Percentiles rank a stretch among this genome's conserved stretches.
These are phyloP conservation scores for Iberis amara DNA, from an alignment of 441 rosid species.

Conservation along the genomic window DNA sequence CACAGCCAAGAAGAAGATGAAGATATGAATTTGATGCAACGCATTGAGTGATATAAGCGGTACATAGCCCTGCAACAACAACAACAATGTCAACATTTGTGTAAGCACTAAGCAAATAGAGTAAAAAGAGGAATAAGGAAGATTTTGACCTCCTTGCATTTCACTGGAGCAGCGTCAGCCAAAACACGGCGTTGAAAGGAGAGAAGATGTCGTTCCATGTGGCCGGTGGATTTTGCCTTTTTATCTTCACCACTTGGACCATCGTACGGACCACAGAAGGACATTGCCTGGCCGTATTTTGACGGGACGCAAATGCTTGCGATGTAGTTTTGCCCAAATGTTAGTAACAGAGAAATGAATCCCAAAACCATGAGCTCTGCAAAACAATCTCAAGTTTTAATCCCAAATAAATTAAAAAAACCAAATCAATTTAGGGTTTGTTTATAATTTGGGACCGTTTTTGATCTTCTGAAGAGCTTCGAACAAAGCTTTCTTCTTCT, in stretches of 20 bases:
- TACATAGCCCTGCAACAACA: conserved; percentile 40
- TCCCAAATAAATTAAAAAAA: background rate
- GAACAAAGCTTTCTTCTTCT: conserved; percentile 51
- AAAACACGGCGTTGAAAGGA: conserved; percentile 47
- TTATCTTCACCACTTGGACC: conserved; percentile 22
- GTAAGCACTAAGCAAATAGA: background rate
- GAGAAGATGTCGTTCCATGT: conserved; percentile 22
- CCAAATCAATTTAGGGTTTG: background rate
- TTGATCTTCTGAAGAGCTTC: conserved; percentile 90
- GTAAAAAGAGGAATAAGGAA: background rate
- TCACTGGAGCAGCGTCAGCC: conserved; percentile 29
- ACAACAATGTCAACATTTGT: background rate
- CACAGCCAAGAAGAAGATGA: conserved; percentile 86
- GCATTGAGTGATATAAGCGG: conserved; percentile 71
- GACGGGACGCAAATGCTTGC: conserved; percentile 55
- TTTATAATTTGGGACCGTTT: conserved; percentile 40
- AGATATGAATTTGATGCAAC: conserved; percentile 83
- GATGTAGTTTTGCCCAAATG: conserved; percentile 74
- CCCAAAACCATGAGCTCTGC: conserved; percentile 97
- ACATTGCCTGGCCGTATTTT: conserved; percentile 55
- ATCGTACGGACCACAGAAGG: conserved; percentile 52
- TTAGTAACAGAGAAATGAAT: conserved; percentile 73
- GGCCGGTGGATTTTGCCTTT: conserved; percentile 15
- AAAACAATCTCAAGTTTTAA: background rate
- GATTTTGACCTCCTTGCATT: conserved; percentile 25